Conservation (phyloP, 805 yeast species). For the Candida morakotiae region DNA sequence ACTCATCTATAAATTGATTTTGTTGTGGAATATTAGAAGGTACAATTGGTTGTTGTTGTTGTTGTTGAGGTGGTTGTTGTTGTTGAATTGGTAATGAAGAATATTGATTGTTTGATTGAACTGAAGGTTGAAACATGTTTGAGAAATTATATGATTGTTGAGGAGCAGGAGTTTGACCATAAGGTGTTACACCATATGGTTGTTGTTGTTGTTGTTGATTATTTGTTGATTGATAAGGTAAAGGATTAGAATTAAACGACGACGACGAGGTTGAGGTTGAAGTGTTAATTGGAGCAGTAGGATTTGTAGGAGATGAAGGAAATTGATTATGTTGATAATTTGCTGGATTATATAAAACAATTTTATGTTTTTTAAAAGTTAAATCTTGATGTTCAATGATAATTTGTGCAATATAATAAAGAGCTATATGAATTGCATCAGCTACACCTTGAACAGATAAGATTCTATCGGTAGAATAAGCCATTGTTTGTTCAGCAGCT, state of each 20-base stretch:
- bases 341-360: conserved; percentile 57
- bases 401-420: conserved; percentile 68
- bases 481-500: conserved; percentile 69
- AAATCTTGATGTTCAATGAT: conserved; percentile 57
- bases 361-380: conserved; percentile 48
- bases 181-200: conserved; percentile 8
- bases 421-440: conserved; percentile 83
- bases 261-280: conserved; percentile 9
- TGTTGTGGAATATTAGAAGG: conserved; percentile 22
- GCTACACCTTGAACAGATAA: conserved; percentile 73
- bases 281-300: conserved; percentile 11
- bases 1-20: conserved; percentile 38
- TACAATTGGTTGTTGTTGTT: not conserved
- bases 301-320: conserved; percentile 5
- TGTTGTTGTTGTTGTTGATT: conserved; percentile 2
- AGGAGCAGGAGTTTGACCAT: conserved; percentile 5
- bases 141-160: conserved; percentile 32
- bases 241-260: not conserved
- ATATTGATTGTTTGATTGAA: conserved; percentile 27
- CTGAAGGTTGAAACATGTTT: conserved; percentile 38
- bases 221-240: not conserved
- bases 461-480: conserved; percentile 74
- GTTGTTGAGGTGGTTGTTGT: conserved; percentile 13
- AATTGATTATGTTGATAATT: conserved; percentile 23
- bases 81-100: conserved; percentile 14